These are phyloP conservation scores for Boechera retrofracta DNA, from an alignment of 345 rosid genomes.

Conservation along the genomic window DNA sequence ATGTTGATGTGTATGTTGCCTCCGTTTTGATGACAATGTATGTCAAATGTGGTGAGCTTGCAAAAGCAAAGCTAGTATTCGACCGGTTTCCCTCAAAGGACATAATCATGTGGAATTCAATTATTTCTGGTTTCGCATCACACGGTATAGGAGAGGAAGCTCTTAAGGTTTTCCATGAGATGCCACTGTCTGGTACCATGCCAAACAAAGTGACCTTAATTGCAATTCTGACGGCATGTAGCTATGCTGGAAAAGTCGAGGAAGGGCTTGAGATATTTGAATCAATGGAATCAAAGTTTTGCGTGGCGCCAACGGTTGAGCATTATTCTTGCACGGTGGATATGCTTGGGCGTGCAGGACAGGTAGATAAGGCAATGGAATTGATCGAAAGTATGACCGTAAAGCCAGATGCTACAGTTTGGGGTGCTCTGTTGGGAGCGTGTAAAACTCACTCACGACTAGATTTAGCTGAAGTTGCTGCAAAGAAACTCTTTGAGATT, in stretches of 20 bases:
- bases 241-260: conserved; percentile 68
- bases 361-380: conserved; percentile 64
- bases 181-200: conserved; percentile 57
- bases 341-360: conserved; percentile 84
- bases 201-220: conserved; percentile 78
- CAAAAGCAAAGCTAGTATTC: conserved; percentile 64
- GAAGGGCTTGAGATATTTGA: conserved; percentile 73
- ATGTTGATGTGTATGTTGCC: conserved; percentile 69
- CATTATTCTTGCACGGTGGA: conserved; percentile 87
- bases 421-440: conserved; percentile 84
- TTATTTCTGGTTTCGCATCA: conserved; percentile 75
- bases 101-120: conserved; percentile 82
- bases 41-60: conserved; percentile 76
- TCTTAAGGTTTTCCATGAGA: conserved; percentile 61
- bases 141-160: conserved; percentile 80
- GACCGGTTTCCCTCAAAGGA: conserved; percentile 66
- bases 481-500: conserved; percentile 60
- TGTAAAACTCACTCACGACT: conserved; percentile 68
- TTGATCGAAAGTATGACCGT: conserved; percentile 66
- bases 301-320: conserved; percentile 56
- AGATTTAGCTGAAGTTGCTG: conserved; percentile 80
- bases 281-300: conserved; percentile 62
- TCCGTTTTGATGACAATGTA: conserved; percentile 88
- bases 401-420: conserved; percentile 78
- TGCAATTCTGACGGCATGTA: conserved; percentile 82